Conservation (phyloP, 306 rosid genomes). For the Castanospermum australe region DNA sequence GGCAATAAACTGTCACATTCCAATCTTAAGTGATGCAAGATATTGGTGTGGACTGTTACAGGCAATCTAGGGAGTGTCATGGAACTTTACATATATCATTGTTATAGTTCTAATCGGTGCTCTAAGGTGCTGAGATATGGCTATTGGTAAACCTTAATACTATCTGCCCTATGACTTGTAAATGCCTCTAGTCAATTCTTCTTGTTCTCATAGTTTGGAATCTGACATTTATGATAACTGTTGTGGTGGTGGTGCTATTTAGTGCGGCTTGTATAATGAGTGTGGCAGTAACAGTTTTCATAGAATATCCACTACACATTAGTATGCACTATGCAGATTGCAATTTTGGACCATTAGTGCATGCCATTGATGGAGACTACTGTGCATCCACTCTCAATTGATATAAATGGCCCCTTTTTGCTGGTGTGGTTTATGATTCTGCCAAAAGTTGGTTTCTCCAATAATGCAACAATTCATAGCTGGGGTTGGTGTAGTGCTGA, state of each 20-base stretch:
- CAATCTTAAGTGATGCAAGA: constrained; percentile 32
- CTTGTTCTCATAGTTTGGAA: constrained; percentile 17
- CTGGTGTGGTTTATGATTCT: constrained; percentile 32
- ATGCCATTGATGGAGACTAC: constrained; percentile 35
- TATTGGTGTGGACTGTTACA: constrained; percentile 24
- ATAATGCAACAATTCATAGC: constrained; percentile 25
- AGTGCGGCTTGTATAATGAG: constrained; percentile 31
- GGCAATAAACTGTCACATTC: constrained; percentile 30
- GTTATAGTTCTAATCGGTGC: constrained; percentile 29
- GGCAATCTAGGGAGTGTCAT: constrained; percentile 37
- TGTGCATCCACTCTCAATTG: constrained; percentile 18
- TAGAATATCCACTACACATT: constrained; percentile 18
- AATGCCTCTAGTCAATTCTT: not conserved
- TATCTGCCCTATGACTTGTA: constrained; percentile 13
- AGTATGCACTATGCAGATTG: constrained; percentile 32
- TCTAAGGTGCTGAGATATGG: constrained; percentile 32
- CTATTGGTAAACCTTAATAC: constrained; percentile 28
- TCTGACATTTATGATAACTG: not conserved
- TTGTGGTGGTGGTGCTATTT: constrained; percentile 30
- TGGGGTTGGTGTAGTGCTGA: constrained; percentile 21
- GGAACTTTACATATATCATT: constrained; percentile 14
- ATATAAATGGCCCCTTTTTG: constrained; percentile 20
- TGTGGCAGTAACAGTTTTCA: constrained; percentile 18
- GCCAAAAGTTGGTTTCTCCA: constrained; percentile 28
- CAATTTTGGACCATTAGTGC: constrained; percentile 34